These are phyloP conservation scores for Lyophyllum shimeji DNA, from an alignment of 768 basidiomycete genomes.

Conservation along the genomic window DNA sequence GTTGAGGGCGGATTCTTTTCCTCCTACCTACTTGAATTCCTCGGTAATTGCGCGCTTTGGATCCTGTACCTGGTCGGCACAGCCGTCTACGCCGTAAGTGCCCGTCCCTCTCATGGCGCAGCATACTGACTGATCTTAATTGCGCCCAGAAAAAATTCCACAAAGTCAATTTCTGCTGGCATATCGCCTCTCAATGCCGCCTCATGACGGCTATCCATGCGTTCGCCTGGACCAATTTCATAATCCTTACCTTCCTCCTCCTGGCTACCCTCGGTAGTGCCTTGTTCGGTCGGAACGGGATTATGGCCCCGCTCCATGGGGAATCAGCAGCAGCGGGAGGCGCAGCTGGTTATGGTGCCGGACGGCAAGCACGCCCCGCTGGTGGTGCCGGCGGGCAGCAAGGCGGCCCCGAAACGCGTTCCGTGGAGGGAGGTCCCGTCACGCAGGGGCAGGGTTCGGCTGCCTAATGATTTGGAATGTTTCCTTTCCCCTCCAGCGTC, in stretches of 20 bases:
- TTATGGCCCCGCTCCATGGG: conserved; percentile 13
- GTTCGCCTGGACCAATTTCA: conserved; percentile 68
- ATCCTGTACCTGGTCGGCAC: conserved; percentile 66
- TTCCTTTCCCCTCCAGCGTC: neutral
- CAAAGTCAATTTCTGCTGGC: conserved; percentile 57
- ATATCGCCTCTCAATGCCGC: conserved; percentile 47
- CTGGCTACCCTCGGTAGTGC: conserved; percentile 33
- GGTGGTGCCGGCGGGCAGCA: neutral
- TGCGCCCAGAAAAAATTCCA: conserved; percentile 54
- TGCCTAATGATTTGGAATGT: neutral
- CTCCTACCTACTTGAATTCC: conserved; percentile 45
- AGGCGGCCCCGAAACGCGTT: neutral
- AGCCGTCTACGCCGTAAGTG: conserved; percentile 56
- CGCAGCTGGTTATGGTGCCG: neutral
- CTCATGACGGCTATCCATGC: conserved; percentile 64
- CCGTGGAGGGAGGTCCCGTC: neutral
- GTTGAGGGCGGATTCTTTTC: conserved; percentile 31
- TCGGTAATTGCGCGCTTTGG: conserved; percentile 54
- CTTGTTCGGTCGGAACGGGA: conserved; percentile 3
- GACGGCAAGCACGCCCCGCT: neutral
- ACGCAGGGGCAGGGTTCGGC: neutral
- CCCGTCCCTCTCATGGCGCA: neutral
- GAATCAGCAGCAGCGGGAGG: neutral
- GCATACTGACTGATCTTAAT: conserved; percentile 23
- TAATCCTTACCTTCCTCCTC: conserved; percentile 47